A percentile compares a stretch with the other conserved stretches of the same genome.
Evolutionary conservation across 257 asterid genomes (phyloP).

Genomic region (Schizonepeta tenuifolia): DNA sequence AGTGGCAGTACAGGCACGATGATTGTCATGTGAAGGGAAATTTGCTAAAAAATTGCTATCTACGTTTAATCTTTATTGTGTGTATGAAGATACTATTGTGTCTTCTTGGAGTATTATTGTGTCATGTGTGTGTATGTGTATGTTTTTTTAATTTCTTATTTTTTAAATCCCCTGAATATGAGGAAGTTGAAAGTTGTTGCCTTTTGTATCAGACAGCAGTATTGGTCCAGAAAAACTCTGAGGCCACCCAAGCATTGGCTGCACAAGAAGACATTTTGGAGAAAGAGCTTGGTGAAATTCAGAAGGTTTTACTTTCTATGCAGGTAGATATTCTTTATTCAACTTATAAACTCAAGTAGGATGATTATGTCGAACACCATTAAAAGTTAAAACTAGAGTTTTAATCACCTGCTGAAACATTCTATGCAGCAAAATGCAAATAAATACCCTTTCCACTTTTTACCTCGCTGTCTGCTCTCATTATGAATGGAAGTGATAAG

Average conservation of each 20-base stretch:
- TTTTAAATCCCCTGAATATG: neutral
- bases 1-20: too few relatives aligned
- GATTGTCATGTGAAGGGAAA: too few relatives aligned
- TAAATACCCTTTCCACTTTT: neutral
- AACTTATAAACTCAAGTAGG: neutral
- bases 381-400: neutral
- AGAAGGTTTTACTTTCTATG: slow-evolving; percentile 89
- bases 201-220: slow-evolving; percentile 32
- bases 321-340: slow-evolving; percentile 55
- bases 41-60: neutral
- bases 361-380: neutral
- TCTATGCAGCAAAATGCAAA: neutral
- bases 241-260: slow-evolving; percentile 83
- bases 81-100: neutral
- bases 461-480: neutral
- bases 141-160: neutral
- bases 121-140: too few relatives aligned
- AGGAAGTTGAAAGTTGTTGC: slow-evolving; percentile 6
- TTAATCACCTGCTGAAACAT: neutral
- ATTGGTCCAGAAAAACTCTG: slow-evolving; percentile 84
- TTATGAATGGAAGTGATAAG: slow-evolving; percentile 7
- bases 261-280: slow-evolving; percentile 74
- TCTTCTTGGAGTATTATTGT: neutral
- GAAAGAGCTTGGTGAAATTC: slow-evolving; percentile 91
- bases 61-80: neutral